Evolutionary conservation across 306 rosid species (phyloP), one percentile per base, ranked within the genome.

Genomic region (Cicer cuneatum): DNA sequence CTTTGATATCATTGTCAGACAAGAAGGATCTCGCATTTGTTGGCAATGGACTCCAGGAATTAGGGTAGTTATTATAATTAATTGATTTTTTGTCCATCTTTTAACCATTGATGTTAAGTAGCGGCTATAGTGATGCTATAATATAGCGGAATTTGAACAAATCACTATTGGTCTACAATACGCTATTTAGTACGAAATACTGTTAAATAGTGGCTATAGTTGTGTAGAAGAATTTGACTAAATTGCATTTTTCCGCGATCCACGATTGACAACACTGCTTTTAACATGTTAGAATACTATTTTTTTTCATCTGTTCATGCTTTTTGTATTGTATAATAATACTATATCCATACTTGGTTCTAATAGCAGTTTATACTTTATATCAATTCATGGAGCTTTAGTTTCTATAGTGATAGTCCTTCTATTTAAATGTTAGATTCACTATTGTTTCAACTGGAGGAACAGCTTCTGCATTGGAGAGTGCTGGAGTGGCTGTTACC

Each of bases 401-500:
- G 29, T 47, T 48, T 62, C 61, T 54, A 10, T 53, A 46, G 8
- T 74, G 76, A 78, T 48, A 37, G 64, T 69, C 16, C 18, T 29
- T 45, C 70, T 42, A 35, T 65, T 63, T 46, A 13, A 60, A 73
- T 56, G 64, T 76, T 75, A 94, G 98, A 7, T 94, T 85, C 68
- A 80, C 87, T 41, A 90, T 94, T 87, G 96, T 94, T 83, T 94
- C 97, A 38, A 94, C 98, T 19, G 98, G 98, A 48, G 98, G 98
- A 86, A 91, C 98, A 14, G 94, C 97, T 41, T 64, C 95, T 73
- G 74, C 97, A 56, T 81, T 94, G 83, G 97, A 88, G 85, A 80
- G 78, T 73, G 87, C 88, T 70, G 96, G 98, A 71, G 89, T 94
- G 43, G 67, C 86, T 69, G 97, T 94, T 60, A 91, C 95, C 21